Percentiles rank a stretch among this genome's conserved stretches.
Conservation (phyloP, 2,329 filamentous ascomycete genomes). For the Nothophaeocryptopus gaeumannii region DNA sequence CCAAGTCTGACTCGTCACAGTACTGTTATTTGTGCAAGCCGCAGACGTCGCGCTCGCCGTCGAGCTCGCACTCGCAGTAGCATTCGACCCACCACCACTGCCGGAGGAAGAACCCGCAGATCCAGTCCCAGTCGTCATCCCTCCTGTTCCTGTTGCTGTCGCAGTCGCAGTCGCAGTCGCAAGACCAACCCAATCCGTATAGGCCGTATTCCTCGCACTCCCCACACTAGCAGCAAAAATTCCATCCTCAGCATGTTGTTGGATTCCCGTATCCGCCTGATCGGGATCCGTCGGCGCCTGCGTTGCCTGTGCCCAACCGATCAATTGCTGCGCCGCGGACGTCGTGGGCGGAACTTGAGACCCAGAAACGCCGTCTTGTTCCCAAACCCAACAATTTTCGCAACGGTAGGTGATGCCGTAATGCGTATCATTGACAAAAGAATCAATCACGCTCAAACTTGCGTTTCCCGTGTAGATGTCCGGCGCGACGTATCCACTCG, state of each 20-base stretch:
- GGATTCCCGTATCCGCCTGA: slow-evolving; percentile 44
- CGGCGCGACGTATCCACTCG: slow-evolving; percentile 59
- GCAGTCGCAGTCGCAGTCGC: slow-evolving; percentile 38
- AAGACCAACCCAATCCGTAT: slow-evolving; percentile 39
- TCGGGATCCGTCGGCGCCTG: slow-evolving; percentile 28
- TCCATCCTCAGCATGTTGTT: slow-evolving; percentile 57
- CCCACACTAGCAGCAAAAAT: slow-evolving; percentile 51
- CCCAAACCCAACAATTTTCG: slow-evolving; percentile 48
- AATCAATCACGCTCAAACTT: slow-evolving; percentile 59
- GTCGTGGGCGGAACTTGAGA: slow-evolving; percentile 38
- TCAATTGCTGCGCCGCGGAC: slow-evolving; percentile 31
- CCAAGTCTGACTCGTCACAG: slow-evolving; percentile 47
- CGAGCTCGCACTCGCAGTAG: slow-evolving; percentile 20
- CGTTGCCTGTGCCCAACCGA: slow-evolving; percentile 33
- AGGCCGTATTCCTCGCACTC: slow-evolving; percentile 45
- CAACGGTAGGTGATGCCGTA: slow-evolving; percentile 67
- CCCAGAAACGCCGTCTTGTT: slow-evolving; percentile 41
- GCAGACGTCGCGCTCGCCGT: slow-evolving; percentile 23
- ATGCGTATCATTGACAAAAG: slow-evolving; percentile 55
- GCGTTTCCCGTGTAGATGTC: slow-evolving; percentile 61
- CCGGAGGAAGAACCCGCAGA: not conserved
- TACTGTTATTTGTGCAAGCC: slow-evolving; percentile 27
- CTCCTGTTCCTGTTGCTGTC: slow-evolving; percentile 38
- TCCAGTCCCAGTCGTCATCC: slow-evolving; percentile 17
- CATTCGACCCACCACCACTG: not conserved